Evolutionary conservation across 2,329 filamentous ascomycete species (phyloP), one percentile per base, ranked within the genome.

Genomic region (Apiospora phragmitis): DNA sequence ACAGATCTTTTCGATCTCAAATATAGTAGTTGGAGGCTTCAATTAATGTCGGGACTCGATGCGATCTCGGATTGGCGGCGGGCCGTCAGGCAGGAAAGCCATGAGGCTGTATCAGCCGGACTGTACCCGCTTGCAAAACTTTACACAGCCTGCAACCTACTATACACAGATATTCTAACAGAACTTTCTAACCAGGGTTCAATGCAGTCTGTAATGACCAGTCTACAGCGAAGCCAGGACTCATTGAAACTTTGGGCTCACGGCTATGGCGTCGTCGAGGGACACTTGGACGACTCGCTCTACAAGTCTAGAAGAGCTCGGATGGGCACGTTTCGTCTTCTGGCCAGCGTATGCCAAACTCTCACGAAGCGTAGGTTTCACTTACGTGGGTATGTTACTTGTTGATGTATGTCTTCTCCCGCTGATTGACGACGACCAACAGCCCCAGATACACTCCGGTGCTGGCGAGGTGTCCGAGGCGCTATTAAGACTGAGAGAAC

Each of bases 191-290:
- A 43, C 12, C 45, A 70, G 14, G n/a, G 14, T 8, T 26, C 38
- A 24, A 65, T 66, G 9, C 59, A 32, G 29, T 4, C 35, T 3
- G 35, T 68, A 18, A 16, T 72, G 3, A 43, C 68, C 51, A 73
- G 65, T 16, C 66, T 73, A 8, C 55, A 72, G 49, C 70, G 72
- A n/a, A 70, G 67, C 35, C 68, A 70, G 26, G 68, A 70, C 43
- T 72, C 71, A n/a, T n/a, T 73, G 4, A n/a, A 65, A 12, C 51
- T 73, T 1, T 73, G 72, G 72, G 72, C 71, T 5, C 68, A 73
- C 65, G 72, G 72, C 2, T 72, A 71, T 55, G 71, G 49, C 7
- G 70, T 73, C 42, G 18, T 12, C 1, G 67, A 70, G 16, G 71
- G 68, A 35, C 38, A 43, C 24, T 68, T 73, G 14, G 72, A 73